These are phyloP conservation scores for Leptoxyphium fumago DNA, from an alignment of 2,329 filamentous ascomycete species.

Conservation along the genomic window DNA sequence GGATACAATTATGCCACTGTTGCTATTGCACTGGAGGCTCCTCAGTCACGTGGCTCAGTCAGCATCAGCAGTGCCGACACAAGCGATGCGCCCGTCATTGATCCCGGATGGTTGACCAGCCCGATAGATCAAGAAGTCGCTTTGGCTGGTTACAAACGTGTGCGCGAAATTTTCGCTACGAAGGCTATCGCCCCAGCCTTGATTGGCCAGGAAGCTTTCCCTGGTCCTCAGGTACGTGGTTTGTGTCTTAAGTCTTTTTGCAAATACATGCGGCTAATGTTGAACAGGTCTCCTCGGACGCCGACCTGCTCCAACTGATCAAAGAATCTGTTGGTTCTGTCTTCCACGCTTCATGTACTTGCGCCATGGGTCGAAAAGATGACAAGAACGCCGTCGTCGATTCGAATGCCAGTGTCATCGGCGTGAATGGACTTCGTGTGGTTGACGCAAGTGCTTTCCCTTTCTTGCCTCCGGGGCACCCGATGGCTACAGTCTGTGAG, in stretches of 20 bases:
- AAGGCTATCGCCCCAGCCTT: conserved; percentile 11
- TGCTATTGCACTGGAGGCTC: conserved; percentile 16
- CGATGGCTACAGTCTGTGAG: conserved; percentile 4
- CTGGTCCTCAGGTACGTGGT: conserved; percentile 11
- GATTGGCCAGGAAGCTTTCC: conserved; percentile 15
- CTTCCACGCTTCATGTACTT: conserved; percentile 14
- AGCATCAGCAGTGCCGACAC: conserved; percentile 17
- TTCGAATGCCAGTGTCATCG: conserved; percentile 11
- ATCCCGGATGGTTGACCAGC: conserved; percentile 23
- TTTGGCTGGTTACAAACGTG: conserved; percentile 18
- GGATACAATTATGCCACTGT: conserved; percentile 21
- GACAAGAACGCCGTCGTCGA: conserved; percentile 13
- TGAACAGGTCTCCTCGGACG: no score
- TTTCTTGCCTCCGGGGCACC: conserved; percentile 8
- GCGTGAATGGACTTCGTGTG: conserved; percentile 10
- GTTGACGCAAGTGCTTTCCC: conserved; percentile 17
- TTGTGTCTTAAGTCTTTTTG: no score
- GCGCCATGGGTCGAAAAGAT: conserved; percentile 11
- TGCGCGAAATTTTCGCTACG: conserved; percentile 14
- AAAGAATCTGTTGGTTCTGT: conserved; percentile 2
- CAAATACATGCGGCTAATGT: no score
- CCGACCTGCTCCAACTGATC: conserved; percentile 8
- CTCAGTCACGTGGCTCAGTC: conserved; percentile 23
- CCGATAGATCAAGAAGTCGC: conserved; percentile 19
- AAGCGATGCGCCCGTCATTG: conserved; percentile 16